phyloP scores from a whole-genome alignment of 2,329 filamentous ascomycete genomes.

The Colletotrichum sp. region DNA sequence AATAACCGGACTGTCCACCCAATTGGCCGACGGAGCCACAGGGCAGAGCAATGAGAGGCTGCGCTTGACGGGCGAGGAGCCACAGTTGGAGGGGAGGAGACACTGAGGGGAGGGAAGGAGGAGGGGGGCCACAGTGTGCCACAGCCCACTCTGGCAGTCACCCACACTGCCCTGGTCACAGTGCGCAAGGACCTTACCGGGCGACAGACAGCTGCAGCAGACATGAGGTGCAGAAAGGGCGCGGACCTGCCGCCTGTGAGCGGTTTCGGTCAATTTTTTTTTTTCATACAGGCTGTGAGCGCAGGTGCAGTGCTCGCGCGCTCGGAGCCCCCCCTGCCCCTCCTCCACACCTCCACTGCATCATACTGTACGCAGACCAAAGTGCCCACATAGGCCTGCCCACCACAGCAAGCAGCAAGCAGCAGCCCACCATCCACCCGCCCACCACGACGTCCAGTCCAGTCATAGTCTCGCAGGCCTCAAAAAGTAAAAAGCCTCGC shows the following conservation, averaged over 20 bases:
- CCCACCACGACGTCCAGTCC: neutral
- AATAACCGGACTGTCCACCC: constrained; percentile 9
- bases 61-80: neutral
- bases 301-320: neutral
- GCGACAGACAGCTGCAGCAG: neutral
- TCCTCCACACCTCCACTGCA: constrained; percentile 23
- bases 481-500: constrained; percentile 22
- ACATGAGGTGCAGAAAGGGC: neutral
- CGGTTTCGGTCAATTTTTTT: constrained; percentile 9
- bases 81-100: neutral
- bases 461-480: constrained; percentile 18
- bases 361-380: constrained; percentile 5
- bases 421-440: neutral
- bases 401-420: neutral
- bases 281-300: neutral
- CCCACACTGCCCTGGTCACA: neutral
- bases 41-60: neutral
- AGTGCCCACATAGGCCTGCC: neutral
- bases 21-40: constrained; percentile 6
- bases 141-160: neutral
- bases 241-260: neutral
- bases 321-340: constrained; percentile 18
- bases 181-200: neutral
- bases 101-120: neutral
- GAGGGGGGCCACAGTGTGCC: neutral